These are phyloP conservation scores for Amanita exitialis DNA, from an alignment of 768 basidiomycete species.

Conservation along the genomic window DNA sequence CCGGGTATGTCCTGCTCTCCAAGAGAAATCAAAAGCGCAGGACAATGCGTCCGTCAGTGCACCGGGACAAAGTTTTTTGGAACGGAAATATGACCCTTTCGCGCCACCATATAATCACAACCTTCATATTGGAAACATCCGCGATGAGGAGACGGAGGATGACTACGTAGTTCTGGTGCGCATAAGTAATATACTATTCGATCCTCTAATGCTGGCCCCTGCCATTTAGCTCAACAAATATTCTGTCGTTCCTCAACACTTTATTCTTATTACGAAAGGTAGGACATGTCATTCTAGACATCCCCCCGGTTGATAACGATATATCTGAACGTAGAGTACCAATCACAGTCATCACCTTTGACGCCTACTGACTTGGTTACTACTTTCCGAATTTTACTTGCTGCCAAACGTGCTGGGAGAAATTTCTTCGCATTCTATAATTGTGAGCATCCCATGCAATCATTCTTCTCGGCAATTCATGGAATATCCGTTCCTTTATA, in stretches of 20 bases:
- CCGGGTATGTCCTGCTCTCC: constrained; percentile 74
- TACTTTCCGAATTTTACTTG: constrained; percentile 61
- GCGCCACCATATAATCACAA: constrained; percentile 76
- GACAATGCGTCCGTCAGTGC: background rate
- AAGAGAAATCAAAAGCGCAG: constrained; percentile 48
- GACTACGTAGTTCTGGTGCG: constrained; percentile 66
- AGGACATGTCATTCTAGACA: background rate
- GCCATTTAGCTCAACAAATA: constrained; percentile 69
- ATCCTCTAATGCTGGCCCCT: background rate
- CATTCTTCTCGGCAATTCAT: background rate
- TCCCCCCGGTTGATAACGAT: background rate
- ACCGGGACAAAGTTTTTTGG: background rate
- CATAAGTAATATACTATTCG: background rate
- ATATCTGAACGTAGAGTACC: constrained; percentile 42
- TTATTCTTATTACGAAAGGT: constrained; percentile 86
- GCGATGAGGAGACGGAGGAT: constrained; percentile 43
- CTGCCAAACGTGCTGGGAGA: constrained; percentile 51
- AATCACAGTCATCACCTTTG: constrained; percentile 72
- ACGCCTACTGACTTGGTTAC: constrained; percentile 71
- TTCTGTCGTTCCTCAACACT: constrained; percentile 76
- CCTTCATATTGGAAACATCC: constrained; percentile 67
- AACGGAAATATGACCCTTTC: constrained; percentile 56
- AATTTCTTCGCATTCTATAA: constrained; percentile 84
- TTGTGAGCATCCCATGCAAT: constrained; percentile 35
- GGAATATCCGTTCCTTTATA: background rate